Evolutionary conservation across 768 basidiomycete genomes (phyloP), one percentile per base, ranked within the genome.

Genomic region (Thelephora ganbajun): DNA sequence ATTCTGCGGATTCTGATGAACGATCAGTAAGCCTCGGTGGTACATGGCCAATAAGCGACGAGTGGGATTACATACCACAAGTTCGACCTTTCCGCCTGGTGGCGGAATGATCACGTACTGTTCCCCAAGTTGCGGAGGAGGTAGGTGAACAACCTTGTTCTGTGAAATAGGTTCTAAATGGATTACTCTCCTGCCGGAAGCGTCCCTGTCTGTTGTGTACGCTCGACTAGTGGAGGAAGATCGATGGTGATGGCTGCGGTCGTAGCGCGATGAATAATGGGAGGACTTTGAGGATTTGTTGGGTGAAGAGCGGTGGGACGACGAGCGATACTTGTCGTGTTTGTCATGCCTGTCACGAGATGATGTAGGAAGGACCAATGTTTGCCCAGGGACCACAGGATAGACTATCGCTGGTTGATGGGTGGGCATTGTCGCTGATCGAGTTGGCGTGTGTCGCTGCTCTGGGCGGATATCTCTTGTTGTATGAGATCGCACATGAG

Each of bases 91-190:
- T 18, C 57, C 45, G 39, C 56, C 55, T 33, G 50, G 50, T 30
- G 58, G 55, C 11, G 58, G 57, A 7, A 57, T 49, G 52, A 61
- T 55, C n/a, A 60, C 53, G 46, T 57, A 61, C 36, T 47, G 48
- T 45, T 61, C 55, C 19, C 60, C 60, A 20, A 37, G 46, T 1
- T 52, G 54, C 18, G 58, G 57, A 11, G 54, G 50, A 9, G 60
- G 60, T 16, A 61, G 51, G 9, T 34, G 22, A 18, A 52, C 50
- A 37, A 58, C 51, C 35, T 53, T 47, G 12, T 46, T 35, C 20
- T 46, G 43, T 37, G 51, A 35, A 18, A 46, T 45, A 33, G 46
- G 48, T 6, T 22, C 39, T 9, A 41, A 11, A 9, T 41, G 39
- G 11, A 41, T 41, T 16, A 41, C 16, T 14, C 9, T 41, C 22